These are phyloP conservation scores for Ceratobasidium papillatum DNA, from an alignment of 1,284 basidiomycete species.

Conservation along the genomic window DNA sequence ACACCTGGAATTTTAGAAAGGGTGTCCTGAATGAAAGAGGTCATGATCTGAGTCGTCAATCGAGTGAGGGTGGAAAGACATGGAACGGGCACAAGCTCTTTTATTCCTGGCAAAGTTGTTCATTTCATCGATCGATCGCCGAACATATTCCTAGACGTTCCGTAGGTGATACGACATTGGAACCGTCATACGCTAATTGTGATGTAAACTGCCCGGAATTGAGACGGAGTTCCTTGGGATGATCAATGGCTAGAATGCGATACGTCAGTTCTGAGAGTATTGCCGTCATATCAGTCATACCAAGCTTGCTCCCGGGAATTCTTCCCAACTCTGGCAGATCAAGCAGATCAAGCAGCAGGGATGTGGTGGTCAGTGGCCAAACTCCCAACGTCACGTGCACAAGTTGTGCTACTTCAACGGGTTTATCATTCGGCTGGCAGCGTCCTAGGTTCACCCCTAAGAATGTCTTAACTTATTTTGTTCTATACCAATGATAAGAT, in stretches of 20 bases:
- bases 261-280: not conserved
- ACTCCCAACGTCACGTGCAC: no score
- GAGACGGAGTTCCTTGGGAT: not conserved
- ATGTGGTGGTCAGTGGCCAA: no score
- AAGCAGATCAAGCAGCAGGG: no score
- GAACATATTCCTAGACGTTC: not conserved
- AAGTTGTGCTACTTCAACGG: no score
- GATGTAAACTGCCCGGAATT: not conserved
- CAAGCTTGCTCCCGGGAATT: not conserved
- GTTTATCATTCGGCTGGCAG: no score
- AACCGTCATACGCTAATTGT: not conserved
- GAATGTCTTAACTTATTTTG: no score
- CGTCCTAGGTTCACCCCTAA: no score
- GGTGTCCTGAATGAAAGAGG: slow-evolving; percentile 49
- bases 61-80: not conserved
- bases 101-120: not conserved
- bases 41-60: slow-evolving; percentile 46
- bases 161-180: not conserved
- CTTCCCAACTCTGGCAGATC: no score
- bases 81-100: not conserved
- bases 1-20: slow-evolving; percentile 50
- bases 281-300: not conserved
- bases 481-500: no score
- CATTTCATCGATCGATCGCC: not conserved
- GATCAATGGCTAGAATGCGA: not conserved